phyloP scores from a whole-genome alignment of 1,284 basidiomycete genomes.

The Kalmanozyma brasiliensis region DNA sequence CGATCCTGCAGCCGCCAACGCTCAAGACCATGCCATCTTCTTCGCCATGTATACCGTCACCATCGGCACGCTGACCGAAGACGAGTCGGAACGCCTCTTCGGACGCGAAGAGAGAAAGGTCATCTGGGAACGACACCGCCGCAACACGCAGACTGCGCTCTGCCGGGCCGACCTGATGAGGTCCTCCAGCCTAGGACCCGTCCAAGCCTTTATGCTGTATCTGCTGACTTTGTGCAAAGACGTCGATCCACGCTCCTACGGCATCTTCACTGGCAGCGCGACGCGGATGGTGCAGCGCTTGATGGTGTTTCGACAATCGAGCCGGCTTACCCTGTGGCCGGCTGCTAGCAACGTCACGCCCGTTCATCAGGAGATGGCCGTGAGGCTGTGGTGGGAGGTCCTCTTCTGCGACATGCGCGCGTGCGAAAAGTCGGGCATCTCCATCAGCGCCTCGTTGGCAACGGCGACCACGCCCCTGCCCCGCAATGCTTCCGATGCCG shows the following conservation, averaged over 20 bases:
- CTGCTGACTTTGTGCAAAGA: slow-evolving; percentile 12
- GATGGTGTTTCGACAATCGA: slow-evolving; percentile 3
- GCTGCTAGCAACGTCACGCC: slow-evolving; percentile 1
- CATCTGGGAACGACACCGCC: slow-evolving; percentile 4
- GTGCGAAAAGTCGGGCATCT: slow-evolving; percentile 19
- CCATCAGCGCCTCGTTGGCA: slow-evolving; percentile 5
- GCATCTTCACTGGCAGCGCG: slow-evolving; percentile 5
- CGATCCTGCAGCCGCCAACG: background rate
- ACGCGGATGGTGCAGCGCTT: slow-evolving; percentile 10
- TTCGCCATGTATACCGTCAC: slow-evolving; percentile 9
- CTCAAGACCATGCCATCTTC: slow-evolving; percentile 14
- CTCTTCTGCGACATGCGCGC: slow-evolving; percentile 17
- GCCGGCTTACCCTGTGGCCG: no score
- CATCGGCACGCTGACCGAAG: slow-evolving; percentile 2
- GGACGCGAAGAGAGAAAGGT: background rate
- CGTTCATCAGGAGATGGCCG: slow-evolving; percentile 10
- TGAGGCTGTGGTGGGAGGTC: slow-evolving; percentile 22
- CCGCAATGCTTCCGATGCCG: slow-evolving; percentile 7
- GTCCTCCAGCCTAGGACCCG: slow-evolving; percentile 4
- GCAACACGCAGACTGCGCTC: slow-evolving; percentile 16
- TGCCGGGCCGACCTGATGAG: slow-evolving; percentile 10
- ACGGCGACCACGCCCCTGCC: slow-evolving; percentile 11
- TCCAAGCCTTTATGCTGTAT: slow-evolving; percentile 23
- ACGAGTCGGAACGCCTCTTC: slow-evolving; percentile 12
- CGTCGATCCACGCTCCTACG: slow-evolving; percentile 14